Percentiles rank a stretch among this genome's conserved stretches.
phyloP scores from a whole-genome alignment of 1,284 basidiomycete genomes.

The Peniophora sp. region DNA sequence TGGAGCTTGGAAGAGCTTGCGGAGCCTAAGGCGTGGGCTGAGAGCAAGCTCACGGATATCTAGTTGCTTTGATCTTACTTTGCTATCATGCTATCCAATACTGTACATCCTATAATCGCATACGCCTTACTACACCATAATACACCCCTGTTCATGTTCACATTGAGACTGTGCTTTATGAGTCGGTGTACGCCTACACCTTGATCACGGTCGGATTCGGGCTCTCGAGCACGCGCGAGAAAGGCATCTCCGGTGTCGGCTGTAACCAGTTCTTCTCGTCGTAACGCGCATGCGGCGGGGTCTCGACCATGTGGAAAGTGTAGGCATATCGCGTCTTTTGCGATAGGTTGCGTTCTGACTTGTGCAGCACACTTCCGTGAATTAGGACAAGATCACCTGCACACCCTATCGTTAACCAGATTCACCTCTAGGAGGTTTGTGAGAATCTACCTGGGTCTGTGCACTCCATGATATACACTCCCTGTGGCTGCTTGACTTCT shows the following conservation, averaged over 20 bases:
- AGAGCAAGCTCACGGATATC: no score
- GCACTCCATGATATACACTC: conserved; percentile 61
- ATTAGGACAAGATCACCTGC: conserved; percentile 82
- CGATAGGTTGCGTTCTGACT: conserved; percentile 75
- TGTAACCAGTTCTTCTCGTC: conserved; percentile 87
- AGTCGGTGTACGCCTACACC: no score
- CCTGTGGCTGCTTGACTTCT: conserved; percentile 28
- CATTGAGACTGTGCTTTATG: no score
- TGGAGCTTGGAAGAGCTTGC: conserved; percentile 66
- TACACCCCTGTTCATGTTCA: no score
- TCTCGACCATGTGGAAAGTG: conserved; percentile 90
- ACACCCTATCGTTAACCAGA: background rate
- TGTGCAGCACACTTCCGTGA: conserved; percentile 85
- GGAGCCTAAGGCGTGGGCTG: no score
- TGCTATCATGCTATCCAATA: no score
- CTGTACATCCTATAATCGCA: no score
- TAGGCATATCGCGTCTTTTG: conserved; percentile 79
- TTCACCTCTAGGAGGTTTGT: background rate
- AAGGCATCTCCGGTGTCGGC: conserved; percentile 75
- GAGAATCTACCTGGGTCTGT: conserved; percentile 62
- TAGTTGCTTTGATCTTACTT: no score
- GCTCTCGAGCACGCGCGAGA: conserved; percentile 57
- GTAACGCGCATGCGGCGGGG: conserved; percentile 53
- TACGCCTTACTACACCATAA: no score
- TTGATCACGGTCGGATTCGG: conserved; percentile 19